Conservation (phyloP, 441 rosid genomes). For the Populus hybrid region DNA sequence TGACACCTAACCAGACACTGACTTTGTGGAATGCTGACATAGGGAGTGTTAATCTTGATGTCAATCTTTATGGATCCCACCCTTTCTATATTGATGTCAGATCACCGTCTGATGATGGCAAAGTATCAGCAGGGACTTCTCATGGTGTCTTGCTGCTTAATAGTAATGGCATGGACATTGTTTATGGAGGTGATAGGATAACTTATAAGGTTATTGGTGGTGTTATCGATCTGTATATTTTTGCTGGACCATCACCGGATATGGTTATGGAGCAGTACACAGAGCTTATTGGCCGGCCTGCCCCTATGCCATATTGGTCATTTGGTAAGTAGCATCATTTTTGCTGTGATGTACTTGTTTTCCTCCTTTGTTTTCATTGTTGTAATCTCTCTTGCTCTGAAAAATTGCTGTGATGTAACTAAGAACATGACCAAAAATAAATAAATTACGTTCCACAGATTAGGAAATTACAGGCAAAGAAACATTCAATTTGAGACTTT, state of each 20-base stretch:
- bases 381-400: background rate
- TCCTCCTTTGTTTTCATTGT: background rate
- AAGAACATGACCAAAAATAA: background rate
- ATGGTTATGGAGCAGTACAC: conserved; percentile 70
- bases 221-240: conserved; percentile 55
- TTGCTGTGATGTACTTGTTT: background rate
- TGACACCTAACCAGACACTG: conserved; percentile 30
- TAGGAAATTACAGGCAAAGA: background rate
- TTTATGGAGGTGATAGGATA: conserved; percentile 51
- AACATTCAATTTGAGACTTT: background rate
- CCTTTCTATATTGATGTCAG: conserved; percentile 42
- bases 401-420: background rate
- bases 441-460: background rate
- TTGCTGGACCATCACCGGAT: conserved; percentile 65
- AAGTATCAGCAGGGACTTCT: conserved; percentile 35
- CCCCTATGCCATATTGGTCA: conserved; percentile 90
- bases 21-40: conserved; percentile 69
- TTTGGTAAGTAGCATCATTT: conserved; percentile 38
- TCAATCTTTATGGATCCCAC: conserved; percentile 55
- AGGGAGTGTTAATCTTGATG: conserved; percentile 32
- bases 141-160: conserved; percentile 70
- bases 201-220: conserved; percentile 24
- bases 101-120: conserved; percentile 22
- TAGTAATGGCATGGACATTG: conserved; percentile 78
- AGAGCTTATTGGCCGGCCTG: conserved; percentile 64